Evolutionary conservation across 208 protist genomes (phyloP).

Genomic region (Leishmania guyanensis): DNA sequence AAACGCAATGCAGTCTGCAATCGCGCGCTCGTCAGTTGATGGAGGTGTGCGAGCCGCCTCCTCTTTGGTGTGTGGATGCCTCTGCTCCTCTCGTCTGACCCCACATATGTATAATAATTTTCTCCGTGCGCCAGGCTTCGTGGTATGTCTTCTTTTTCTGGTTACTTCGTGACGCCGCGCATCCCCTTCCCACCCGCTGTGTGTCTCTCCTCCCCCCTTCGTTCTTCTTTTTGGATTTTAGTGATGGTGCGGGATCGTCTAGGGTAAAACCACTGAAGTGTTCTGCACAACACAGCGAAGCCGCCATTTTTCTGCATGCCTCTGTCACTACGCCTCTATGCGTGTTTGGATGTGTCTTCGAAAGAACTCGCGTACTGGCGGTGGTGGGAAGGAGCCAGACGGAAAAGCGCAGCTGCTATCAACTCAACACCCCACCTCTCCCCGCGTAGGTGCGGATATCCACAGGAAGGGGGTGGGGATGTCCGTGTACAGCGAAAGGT

Average conservation of each 20-base stretch:
- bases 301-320: no score
- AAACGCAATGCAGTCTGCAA: not conserved
- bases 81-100: not conserved
- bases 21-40: not conserved
- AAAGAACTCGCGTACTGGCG: not conserved
- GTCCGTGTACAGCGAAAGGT: no score
- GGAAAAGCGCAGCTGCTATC: not conserved
- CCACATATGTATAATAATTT: not conserved
- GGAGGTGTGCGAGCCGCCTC: not conserved
- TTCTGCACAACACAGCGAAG: no score
- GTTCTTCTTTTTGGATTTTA: conserved; percentile 14
- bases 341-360: not conserved
- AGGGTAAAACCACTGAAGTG: no score
- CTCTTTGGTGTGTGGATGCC: not conserved
- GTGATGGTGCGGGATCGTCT: not conserved
- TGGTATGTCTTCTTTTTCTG: not conserved
- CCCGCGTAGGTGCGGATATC: not conserved
- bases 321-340: not conserved
- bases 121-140: not conserved
- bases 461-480: not conserved
- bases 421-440: not conserved
- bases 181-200: not conserved
- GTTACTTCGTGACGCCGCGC: not conserved
- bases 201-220: not conserved
- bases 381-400: not conserved